Evolutionary conservation across 2,329 filamentous ascomycete genomes (phyloP).

Genomic region (Sporothrix protearum): DNA sequence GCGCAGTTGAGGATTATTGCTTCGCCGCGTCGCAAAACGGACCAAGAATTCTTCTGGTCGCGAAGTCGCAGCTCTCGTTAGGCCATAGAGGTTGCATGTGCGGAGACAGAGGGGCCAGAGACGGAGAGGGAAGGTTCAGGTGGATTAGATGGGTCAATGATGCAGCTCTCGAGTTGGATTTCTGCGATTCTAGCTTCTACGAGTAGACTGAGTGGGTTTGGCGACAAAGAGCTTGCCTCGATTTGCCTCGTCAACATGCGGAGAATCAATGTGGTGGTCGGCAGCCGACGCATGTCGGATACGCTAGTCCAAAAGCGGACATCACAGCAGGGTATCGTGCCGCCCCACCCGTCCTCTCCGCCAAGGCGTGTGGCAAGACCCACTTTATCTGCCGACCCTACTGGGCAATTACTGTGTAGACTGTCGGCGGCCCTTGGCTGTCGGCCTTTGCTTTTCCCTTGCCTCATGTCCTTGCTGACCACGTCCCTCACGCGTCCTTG

Average conservation of each 20-base stretch:
- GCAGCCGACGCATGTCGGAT: conserved; percentile 11
- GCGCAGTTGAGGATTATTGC: neutral
- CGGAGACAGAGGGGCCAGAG: neutral
- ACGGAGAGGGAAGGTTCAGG: neutral
- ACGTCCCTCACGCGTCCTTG: conserved; percentile 7
- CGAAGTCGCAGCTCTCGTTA: neutral
- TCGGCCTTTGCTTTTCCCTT: neutral
- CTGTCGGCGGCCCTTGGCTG: no score
- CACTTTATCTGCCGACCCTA: neutral
- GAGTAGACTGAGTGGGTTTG: neutral
- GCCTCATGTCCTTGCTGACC: no score
- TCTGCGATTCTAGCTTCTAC: neutral
- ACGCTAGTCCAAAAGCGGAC: neutral
- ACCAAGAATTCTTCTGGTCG: neutral
- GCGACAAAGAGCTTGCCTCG: neutral
- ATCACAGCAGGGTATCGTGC: neutral
- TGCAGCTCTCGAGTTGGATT: neutral
- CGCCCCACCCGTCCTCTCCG: neutral
- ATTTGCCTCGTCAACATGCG: neutral
- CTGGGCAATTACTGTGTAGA: no score
- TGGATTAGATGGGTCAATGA: neutral
- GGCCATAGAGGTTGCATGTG: neutral
- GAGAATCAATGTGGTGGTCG: neutral
- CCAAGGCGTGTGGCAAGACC: neutral
- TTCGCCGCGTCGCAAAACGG: neutral